Percentiles rank a stretch among this genome's conserved stretches.
Evolutionary conservation across 495 filamentous ascomycete genomes (phyloP).

Genomic region (Daldinia loculata): DNA sequence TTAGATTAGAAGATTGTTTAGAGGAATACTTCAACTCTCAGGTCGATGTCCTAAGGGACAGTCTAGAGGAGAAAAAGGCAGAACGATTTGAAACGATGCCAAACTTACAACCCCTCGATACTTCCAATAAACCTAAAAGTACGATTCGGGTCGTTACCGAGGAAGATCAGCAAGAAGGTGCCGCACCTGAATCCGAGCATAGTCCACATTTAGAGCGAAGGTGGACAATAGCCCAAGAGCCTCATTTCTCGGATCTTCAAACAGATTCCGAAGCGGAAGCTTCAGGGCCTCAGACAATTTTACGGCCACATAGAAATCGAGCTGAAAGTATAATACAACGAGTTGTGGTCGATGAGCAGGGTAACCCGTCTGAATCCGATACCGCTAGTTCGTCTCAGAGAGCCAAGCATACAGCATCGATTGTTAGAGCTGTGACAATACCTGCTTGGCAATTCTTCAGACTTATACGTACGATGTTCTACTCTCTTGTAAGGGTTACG

Average conservation of each 20-base stretch:
- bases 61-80: constrained; percentile 62
- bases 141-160: constrained; percentile 52
- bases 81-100: constrained; percentile 16
- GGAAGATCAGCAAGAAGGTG: constrained; percentile 39
- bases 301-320: constrained; percentile 48
- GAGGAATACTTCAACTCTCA: constrained; percentile 95
- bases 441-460: constrained; percentile 98
- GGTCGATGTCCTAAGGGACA: constrained; percentile 86
- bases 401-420: constrained; percentile 55
- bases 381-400: constrained; percentile 49
- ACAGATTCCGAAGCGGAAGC: constrained; percentile 23
- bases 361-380: constrained; percentile 49
- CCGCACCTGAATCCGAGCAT: constrained; percentile 8
- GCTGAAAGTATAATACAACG: constrained; percentile 61
- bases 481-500: not conserved
- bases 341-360: constrained; percentile 53
- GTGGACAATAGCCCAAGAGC: constrained; percentile 47
- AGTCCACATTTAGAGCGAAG: constrained; percentile 37
- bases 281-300: constrained; percentile 30
- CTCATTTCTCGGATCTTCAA: constrained; percentile 32
- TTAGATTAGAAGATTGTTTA: constrained; percentile 88
- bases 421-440: constrained; percentile 88
- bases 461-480: constrained; percentile 72
- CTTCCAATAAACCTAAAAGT: constrained; percentile 35
- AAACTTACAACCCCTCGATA: constrained; percentile 12